These are phyloP conservation scores for Cucurbita moschata DNA, from an alignment of 306 rosid species.

Conservation along the genomic window DNA sequence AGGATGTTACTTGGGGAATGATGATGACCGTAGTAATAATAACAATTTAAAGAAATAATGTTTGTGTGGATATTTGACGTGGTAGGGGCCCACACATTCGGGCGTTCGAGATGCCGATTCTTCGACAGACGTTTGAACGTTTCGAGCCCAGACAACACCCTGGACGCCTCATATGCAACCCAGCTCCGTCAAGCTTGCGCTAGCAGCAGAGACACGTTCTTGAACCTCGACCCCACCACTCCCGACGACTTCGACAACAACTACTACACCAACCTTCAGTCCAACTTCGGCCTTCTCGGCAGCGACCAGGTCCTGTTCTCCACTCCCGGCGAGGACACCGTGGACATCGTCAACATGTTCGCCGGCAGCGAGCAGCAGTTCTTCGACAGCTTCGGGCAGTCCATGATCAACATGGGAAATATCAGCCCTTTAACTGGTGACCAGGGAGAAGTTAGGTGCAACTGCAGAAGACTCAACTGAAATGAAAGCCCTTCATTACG, in stretches of 20 bases:
- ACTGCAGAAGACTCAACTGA: conserved; percentile 25
- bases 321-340: conserved; percentile 12
- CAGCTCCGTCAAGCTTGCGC: conserved; percentile 23
- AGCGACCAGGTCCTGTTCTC: conserved; percentile 31
- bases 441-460: conserved; percentile 23
- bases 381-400: conserved; percentile 23
- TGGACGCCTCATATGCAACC: conserved; percentile 8
- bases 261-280: conserved; percentile 30
- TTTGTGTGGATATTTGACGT: not conserved
- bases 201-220: not conserved
- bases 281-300: conserved; percentile 20
- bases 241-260: conserved; percentile 24
- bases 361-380: conserved; percentile 16
- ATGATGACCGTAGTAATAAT: no score
- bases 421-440: conserved; percentile 21
- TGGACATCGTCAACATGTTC: conserved; percentile 17
- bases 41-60: no score
- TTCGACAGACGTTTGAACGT: conserved; percentile 11
- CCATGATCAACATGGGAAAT: conserved; percentile 37
- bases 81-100: conserved; percentile 39
- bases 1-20: no score
- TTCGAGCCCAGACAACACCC: conserved; percentile 19
- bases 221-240: conserved; percentile 25
- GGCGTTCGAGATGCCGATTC: conserved; percentile 13
- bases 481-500: no score